A percentile compares a stretch with the other conserved stretches of the same genome.
These are phyloP conservation scores for Penicillium sumatraense DNA, from an alignment of 2,329 filamentous ascomycete species.

Conservation along the genomic window DNA sequence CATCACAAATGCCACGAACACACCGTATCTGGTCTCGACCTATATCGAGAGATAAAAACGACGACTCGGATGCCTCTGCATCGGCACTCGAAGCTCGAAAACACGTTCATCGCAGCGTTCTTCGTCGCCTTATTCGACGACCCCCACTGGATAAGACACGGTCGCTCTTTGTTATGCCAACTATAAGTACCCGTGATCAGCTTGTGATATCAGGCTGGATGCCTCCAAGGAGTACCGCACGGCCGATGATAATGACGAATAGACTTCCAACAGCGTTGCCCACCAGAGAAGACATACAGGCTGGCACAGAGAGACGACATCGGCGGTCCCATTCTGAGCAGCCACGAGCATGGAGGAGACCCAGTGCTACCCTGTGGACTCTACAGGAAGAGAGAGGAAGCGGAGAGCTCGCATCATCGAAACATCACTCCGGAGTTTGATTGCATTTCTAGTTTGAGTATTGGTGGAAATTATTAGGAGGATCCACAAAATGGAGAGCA, in stretches of 20 bases:
- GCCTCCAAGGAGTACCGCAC: constrained; percentile 5
- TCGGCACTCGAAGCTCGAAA: constrained; percentile 14
- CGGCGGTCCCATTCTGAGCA: constrained; percentile 44
- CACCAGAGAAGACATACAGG: constrained; percentile 10
- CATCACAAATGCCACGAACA: constrained; percentile 22
- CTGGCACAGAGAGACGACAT: constrained; percentile 33
- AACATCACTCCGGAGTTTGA: not conserved
- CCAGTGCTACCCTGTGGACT: constrained; percentile 42
- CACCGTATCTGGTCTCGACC: constrained; percentile 32
- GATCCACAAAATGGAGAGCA: not conserved
- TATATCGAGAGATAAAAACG: not conserved
- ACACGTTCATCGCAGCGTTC: constrained; percentile 22
- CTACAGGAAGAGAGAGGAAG: constrained; percentile 35
- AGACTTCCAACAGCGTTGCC: not conserved
- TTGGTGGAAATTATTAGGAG: not conserved
- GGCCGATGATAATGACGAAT: constrained; percentile 10
- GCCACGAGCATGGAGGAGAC: constrained; percentile 42
- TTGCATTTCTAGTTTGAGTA: not conserved
- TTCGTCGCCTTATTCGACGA: constrained; percentile 35
- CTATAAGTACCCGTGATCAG: constrained; percentile 22
- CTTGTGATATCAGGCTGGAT: constrained; percentile 29
- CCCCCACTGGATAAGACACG: constrained; percentile 37
- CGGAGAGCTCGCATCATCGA: not conserved
- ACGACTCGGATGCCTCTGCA: not conserved
- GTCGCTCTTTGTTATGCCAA: constrained; percentile 36